Evolutionary conservation across 2,329 filamentous ascomycete species (phyloP).

Genomic region (Trichoderma arundinaceum): DNA sequence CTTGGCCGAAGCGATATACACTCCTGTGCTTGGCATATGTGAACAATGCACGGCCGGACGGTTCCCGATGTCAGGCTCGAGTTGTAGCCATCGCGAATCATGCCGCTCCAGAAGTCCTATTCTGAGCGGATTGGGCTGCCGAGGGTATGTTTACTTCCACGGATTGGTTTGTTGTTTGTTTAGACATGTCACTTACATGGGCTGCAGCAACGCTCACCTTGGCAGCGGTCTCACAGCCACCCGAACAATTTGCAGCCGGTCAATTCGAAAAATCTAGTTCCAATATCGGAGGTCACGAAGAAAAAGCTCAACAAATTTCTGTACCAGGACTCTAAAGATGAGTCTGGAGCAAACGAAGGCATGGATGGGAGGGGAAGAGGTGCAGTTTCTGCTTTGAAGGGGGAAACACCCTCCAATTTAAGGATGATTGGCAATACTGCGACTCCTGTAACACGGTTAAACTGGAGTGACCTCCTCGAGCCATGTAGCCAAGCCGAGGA

Average conservation of each 20-base stretch:
- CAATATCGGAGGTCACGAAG: conserved; percentile 64
- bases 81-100: conserved; percentile 36
- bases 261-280: conserved; percentile 49
- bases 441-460: conserved; percentile 59
- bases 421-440: conserved; percentile 37
- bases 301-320: conserved; percentile 66
- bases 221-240: conserved; percentile 62
- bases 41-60: conserved; percentile 17
- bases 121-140: conserved; percentile 45
- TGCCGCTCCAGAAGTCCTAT: conserved; percentile 52
- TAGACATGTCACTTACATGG: conserved; percentile 27
- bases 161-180: conserved; percentile 11
- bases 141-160: conserved; percentile 41
- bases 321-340: conserved; percentile 41
- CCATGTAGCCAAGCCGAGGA: conserved; percentile 51
- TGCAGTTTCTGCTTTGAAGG: background rate
- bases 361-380: conserved; percentile 29
- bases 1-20: background rate
- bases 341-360: conserved; percentile 32
- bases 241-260: conserved; percentile 48
- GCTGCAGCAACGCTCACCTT: conserved; percentile 50
- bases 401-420: conserved; percentile 31
- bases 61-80: conserved; percentile 35
- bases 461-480: conserved; percentile 64
- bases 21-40: background rate